phyloP scores from a whole-genome alignment of 768 basidiomycete species.

The Rhizopogon vulgaris region DNA sequence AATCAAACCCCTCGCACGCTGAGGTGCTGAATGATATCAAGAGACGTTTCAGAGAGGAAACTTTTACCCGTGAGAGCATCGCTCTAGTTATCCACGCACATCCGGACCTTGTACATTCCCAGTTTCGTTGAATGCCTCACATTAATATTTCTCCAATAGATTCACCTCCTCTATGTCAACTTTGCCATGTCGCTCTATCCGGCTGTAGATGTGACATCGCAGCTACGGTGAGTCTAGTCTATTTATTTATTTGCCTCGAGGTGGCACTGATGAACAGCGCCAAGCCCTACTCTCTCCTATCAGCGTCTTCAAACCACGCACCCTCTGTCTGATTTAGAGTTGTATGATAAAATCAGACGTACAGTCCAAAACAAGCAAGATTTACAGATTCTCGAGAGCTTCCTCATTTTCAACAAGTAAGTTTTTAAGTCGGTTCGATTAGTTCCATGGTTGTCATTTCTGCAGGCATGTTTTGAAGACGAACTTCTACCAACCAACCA shows the following conservation, averaged over 20 bases:
- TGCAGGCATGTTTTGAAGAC: conserved; percentile 85
- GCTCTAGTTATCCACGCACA: conserved; percentile 81
- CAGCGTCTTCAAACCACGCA: conserved; percentile 86
- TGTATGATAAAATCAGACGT: conserved; percentile 82
- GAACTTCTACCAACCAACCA: conserved; percentile 98
- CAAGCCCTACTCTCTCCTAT: conserved; percentile 91
- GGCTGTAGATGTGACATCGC: conserved; percentile 44
- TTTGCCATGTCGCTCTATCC: conserved; percentile 97
- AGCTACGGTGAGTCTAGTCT: conserved; percentile 52
- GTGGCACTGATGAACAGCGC: background rate
- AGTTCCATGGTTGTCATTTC: conserved; percentile 2
- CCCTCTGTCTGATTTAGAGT: conserved; percentile 77
- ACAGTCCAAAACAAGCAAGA: conserved; percentile 87
- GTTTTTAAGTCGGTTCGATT: background rate
- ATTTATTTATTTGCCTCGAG: background rate
- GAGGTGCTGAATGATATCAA: conserved; percentile 95
- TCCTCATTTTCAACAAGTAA: conserved; percentile 94
- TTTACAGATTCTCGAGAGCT: conserved; percentile 86
- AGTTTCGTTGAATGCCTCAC: background rate
- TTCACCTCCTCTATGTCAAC: conserved; percentile 92
- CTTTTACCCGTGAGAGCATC: conserved; percentile 94
- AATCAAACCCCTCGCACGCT: conserved; percentile 82
- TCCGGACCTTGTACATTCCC: conserved; percentile 70
- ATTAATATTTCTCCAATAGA: conserved; percentile 34
- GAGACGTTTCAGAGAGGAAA: conserved; percentile 94